These are phyloP conservation scores for Parsonsia alboflavescens DNA, from an alignment of 257 asterid species.

Conservation along the genomic window DNA sequence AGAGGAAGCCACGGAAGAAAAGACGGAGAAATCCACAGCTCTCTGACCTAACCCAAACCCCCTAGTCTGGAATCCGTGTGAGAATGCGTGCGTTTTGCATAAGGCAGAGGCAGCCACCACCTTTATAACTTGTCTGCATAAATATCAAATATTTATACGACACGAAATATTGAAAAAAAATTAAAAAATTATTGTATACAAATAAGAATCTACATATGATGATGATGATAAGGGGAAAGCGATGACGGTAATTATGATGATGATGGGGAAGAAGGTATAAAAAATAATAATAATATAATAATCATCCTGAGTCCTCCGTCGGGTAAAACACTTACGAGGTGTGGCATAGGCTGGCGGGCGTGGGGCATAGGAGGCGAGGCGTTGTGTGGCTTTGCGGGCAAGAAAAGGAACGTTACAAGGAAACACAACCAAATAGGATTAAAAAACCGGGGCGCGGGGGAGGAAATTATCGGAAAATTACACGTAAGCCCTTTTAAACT, in stretches of 20 bases:
- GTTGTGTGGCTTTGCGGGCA: neutral
- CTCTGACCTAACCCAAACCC: constrained; percentile 9
- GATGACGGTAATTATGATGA: neutral
- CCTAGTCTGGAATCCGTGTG: neutral
- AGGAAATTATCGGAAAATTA: no score
- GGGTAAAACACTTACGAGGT: neutral
- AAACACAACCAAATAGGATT: no score
- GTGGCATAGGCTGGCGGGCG: neutral
- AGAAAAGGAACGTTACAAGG: neutral
- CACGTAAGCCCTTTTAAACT: no score
- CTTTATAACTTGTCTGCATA: neutral
- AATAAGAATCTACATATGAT: neutral
- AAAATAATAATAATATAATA: no score
- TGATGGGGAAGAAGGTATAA: no score
- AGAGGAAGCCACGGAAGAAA: constrained; percentile 24
- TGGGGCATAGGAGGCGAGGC: neutral
- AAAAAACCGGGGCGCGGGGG: no score
- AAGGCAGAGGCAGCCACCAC: neutral
- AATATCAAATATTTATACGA: neutral
- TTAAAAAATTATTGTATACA: neutral
- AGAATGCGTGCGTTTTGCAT: neutral
- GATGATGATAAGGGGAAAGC: neutral
- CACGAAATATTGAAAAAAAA: neutral
- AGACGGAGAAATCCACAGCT: constrained; percentile 6
- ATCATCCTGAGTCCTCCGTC: neutral